Conservation (phyloP, 768 basidiomycete genomes). For the Rhizopogon vulgaris region DNA sequence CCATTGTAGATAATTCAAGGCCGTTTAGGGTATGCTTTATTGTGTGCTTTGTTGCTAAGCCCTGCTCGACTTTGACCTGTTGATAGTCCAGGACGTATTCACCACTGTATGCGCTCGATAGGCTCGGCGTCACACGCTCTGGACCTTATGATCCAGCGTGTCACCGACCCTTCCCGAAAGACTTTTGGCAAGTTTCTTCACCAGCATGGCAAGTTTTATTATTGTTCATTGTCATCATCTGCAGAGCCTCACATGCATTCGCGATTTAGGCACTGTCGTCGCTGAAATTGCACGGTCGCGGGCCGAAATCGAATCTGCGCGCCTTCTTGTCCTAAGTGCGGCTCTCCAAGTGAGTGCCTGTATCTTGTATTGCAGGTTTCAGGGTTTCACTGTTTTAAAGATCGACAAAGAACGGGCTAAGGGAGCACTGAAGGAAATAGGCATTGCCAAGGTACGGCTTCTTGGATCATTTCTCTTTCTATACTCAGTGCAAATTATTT, state of each 20-base stretch:
- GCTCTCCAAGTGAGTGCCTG: conserved; percentile 61
- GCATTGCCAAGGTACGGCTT: conserved; percentile 79
- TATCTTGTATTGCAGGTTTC: not conserved
- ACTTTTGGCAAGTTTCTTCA: conserved; percentile 92
- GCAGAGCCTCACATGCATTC: not conserved
- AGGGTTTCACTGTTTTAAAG: conserved; percentile 28
- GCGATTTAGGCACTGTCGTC: conserved; percentile 68
- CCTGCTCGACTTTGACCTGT: conserved; percentile 2
- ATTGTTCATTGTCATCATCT: not conserved
- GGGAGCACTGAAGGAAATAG: conserved; percentile 95
- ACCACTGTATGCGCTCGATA: conserved; percentile 97
- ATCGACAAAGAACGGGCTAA: conserved; percentile 91
- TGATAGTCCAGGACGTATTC: conserved; percentile 84
- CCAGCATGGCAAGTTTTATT: conserved; percentile 66
- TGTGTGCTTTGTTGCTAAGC: not conserved
- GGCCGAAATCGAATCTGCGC: conserved; percentile 85
- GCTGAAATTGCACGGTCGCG: conserved; percentile 88
- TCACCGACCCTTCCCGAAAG: conserved; percentile 86
- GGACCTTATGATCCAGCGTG: conserved; percentile 83
- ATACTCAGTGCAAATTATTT: not conserved
- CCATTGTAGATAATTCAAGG: conserved; percentile 81
- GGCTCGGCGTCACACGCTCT: conserved; percentile 82
- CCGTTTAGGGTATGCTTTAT: conserved; percentile 67
- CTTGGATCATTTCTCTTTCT: not conserved
- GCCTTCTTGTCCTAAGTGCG: conserved; percentile 87